phyloP scores from a whole-genome alignment of 768 basidiomycete species.

The Mycena venus region DNA sequence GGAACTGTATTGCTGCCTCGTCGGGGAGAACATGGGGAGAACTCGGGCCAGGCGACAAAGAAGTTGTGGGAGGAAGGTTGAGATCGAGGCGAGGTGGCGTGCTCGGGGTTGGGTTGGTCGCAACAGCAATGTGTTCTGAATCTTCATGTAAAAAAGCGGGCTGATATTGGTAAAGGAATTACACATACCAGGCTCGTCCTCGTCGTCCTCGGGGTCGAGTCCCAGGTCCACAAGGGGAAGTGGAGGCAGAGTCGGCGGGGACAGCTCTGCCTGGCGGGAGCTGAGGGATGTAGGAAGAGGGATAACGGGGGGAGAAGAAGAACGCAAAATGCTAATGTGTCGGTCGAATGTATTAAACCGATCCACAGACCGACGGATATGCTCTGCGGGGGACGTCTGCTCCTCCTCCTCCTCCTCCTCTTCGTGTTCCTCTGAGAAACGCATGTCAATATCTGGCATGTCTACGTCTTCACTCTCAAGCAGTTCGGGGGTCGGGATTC shows the following conservation, averaged over 20 bases:
- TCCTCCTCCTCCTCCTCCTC: conserved; percentile 35
- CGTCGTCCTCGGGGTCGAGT: conserved; percentile 26
- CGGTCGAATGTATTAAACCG: conserved; percentile 68
- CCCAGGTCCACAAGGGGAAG: conserved; percentile 45
- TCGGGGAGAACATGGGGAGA: conserved; percentile 12
- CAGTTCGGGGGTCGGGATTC: conserved; percentile 59
- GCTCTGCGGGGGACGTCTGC: conserved; percentile 45
- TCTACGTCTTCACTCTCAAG: conserved; percentile 57
- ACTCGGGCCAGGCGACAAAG: conserved; percentile 24
- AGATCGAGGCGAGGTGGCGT: conserved; percentile 31
- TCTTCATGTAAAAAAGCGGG: not conserved
- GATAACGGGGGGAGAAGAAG: conserved; percentile 47
- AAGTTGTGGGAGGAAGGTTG: conserved; percentile 30
- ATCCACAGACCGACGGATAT: conserved; percentile 60
- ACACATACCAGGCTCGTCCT: conserved; percentile 28
- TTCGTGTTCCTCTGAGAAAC: conserved; percentile 32
- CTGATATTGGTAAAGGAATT: not conserved
- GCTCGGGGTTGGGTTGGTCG: conserved; percentile 13
- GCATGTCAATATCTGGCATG: conserved; percentile 58
- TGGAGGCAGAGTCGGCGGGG: conserved; percentile 47
- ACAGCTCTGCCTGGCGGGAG: conserved; percentile 27
- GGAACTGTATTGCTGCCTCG: conserved; percentile 37
- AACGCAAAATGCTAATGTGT: conserved; percentile 63
- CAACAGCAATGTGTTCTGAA: conserved; percentile 18
- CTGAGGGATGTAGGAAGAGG: conserved; percentile 29